Conservation (phyloP, 2,329 filamentous ascomycete species). For the Xylaria hypoxylon region DNA sequence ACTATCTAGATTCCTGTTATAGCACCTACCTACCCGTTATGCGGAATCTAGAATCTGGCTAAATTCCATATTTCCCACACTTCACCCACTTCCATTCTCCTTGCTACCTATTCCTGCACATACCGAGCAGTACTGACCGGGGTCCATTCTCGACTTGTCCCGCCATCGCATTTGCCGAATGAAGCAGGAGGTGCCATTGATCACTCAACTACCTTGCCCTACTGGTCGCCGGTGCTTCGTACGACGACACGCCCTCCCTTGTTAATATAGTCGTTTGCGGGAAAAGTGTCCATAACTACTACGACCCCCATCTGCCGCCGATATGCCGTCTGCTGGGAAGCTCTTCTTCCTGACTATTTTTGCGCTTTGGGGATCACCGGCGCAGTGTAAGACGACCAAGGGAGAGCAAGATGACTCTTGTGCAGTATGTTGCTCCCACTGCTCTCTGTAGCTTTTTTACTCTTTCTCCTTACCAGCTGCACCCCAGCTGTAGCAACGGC, state of each 20-base stretch:
- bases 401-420: constrained; percentile 60
- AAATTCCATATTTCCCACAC: constrained; percentile 35
- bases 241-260: constrained; percentile 10
- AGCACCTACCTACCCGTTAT: constrained; percentile 2
- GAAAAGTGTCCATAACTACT: constrained; percentile 37
- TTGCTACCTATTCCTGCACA: constrained; percentile 5
- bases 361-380: constrained; percentile 64
- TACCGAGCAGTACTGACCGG: too few relatives aligned
- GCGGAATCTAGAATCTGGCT: constrained; percentile 38
- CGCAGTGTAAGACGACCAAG: constrained; percentile 57
- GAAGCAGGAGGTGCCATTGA: constrained; percentile 36
- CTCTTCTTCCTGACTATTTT: constrained; percentile 69
- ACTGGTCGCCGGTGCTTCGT: constrained; percentile 20
- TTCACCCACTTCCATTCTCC: constrained; percentile 17
- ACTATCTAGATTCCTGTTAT: constrained; percentile 13
- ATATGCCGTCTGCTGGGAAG: constrained; percentile 65
- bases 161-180: constrained; percentile 36
- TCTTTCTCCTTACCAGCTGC: constrained; percentile 40
- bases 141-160: constrained; percentile 15
- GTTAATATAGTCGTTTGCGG: constrained; percentile 23
- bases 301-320: constrained; percentile 42
- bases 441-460: constrained; percentile 40
- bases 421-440: constrained; percentile 59
- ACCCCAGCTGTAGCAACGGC: constrained; percentile 43
- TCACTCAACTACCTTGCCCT: background rate